Evolutionary conservation across 495 filamentous ascomycete species (phyloP).

Genomic region (Hapsidospora chrysogenum): DNA sequence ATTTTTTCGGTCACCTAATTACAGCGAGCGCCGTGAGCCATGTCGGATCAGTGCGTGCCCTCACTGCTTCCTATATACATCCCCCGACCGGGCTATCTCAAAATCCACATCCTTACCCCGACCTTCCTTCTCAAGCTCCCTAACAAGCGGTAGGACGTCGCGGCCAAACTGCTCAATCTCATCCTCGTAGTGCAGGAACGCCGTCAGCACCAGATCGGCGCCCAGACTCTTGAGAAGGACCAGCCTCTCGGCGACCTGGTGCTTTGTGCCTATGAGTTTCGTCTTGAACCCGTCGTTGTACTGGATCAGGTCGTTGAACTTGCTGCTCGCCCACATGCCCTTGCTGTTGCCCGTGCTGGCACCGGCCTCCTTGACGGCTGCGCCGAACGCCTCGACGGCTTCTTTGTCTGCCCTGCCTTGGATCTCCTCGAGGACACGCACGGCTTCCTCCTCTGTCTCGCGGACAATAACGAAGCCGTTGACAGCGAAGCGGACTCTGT

Average conservation of each 20-base stretch:
- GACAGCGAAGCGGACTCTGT: constrained; percentile 25
- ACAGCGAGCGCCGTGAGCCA: too few species aligned
- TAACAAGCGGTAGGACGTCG: constrained; percentile 23
- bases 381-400: constrained; percentile 25
- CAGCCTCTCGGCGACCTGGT: constrained; percentile 30
- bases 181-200: constrained; percentile 30
- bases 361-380: constrained; percentile 27
- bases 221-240: constrained; percentile 28
- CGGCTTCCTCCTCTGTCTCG: constrained; percentile 30
- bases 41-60: too few species aligned
- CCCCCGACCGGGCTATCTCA: constrained; percentile 23
- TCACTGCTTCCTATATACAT: constrained; percentile 15
- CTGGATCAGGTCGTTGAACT: constrained; percentile 30
- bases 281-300: constrained; percentile 37
- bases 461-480: constrained; percentile 31
- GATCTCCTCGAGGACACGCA: constrained; percentile 25
- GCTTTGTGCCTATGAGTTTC: constrained; percentile 29
- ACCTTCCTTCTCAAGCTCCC: constrained; percentile 24
- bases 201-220: constrained; percentile 21
- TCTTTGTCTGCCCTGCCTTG: constrained; percentile 31
- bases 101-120: constrained; percentile 24
- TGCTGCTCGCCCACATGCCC: constrained; percentile 30
- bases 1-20: too few species aligned
- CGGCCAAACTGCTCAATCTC: constrained; percentile 28
- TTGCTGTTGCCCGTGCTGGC: constrained; percentile 20